Percentiles rank a stretch among this genome's conserved stretches.
Evolutionary conservation across 768 basidiomycete genomes (phyloP).

Genomic region (Leccinum arenicola): DNA sequence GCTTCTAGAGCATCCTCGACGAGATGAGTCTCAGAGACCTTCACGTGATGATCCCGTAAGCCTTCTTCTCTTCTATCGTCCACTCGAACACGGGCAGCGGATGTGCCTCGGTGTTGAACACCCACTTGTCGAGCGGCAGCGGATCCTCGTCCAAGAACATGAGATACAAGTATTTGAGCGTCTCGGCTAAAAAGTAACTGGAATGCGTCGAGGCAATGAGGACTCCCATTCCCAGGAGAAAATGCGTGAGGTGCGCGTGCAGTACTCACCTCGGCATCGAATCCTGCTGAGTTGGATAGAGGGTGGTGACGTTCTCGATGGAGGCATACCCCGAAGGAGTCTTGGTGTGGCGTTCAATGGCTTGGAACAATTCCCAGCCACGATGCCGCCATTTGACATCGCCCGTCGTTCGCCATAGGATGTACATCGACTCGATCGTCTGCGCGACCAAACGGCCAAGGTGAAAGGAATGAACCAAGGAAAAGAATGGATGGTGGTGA

Average conservation of each 20-base stretch:
- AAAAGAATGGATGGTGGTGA: not conserved
- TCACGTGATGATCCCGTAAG: not conserved
- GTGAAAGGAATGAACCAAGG: not conserved
- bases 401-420: conserved; percentile 69
- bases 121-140: not conserved
- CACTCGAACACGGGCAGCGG: not conserved
- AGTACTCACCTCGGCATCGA: conserved; percentile 67
- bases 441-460: conserved; percentile 22
- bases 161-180: not conserved
- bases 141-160: not conserved
- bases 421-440: conserved; percentile 72
- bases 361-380: conserved; percentile 68
- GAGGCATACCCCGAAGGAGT: conserved; percentile 61
- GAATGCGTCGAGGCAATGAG: not conserved
- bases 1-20: not conserved
- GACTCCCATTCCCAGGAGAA: not conserved
- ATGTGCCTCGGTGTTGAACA: not conserved
- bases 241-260: not conserved
- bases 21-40: not conserved
- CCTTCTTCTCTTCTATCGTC: not conserved
- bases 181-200: not conserved
- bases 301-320: conserved; percentile 43
- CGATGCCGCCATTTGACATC: conserved; percentile 66
- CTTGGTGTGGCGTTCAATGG: conserved; percentile 57
- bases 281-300: conserved; percentile 39